A percentile compares a stretch with the other conserved stretches of the same genome.
Conservation (phyloP, 2,329 filamentous ascomycete genomes). For the Ploettnerulaceae sp. region DNA sequence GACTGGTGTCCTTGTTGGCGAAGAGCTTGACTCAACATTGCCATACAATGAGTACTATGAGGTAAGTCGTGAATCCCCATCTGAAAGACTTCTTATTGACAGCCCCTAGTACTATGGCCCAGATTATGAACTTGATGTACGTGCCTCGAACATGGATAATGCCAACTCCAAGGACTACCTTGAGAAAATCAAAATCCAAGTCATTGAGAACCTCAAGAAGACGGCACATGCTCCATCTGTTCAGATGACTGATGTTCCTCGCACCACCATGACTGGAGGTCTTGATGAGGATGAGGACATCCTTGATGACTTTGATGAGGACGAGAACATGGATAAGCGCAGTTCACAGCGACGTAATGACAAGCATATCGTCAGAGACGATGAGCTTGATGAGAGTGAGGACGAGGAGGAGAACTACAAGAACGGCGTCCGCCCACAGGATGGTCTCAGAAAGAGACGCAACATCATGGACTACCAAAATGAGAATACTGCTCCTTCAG, state of each 20-base stretch:
- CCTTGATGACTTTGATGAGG: slow-evolving; percentile 69
- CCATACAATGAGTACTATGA: slow-evolving; percentile 97
- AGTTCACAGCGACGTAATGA: slow-evolving; percentile 81
- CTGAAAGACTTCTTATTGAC: slow-evolving; percentile 9
- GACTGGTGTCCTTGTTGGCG: slow-evolving; percentile 81
- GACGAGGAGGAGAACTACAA: slow-evolving; percentile 74
- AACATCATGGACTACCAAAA: slow-evolving; percentile 60
- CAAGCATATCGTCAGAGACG: slow-evolving; percentile 67
- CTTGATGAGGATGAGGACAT: slow-evolving; percentile 64
- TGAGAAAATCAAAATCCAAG: slow-evolving; percentile 72
- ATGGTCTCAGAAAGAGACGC: slow-evolving; percentile 45
- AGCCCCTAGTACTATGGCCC: slow-evolving; percentile 76
- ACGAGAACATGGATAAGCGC: slow-evolving; percentile 78
- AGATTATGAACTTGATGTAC: slow-evolving; percentile 86
- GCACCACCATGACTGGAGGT: slow-evolving; percentile 56
- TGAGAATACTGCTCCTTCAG: slow-evolving; percentile 43
- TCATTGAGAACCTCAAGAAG: slow-evolving; percentile 82
- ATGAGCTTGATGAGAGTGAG: slow-evolving; percentile 83
- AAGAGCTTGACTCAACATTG: slow-evolving; percentile 74
- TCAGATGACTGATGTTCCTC: slow-evolving; percentile 75
- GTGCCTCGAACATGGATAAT: slow-evolving; percentile 85
- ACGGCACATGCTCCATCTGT: slow-evolving; percentile 84
- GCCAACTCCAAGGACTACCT: slow-evolving; percentile 80
- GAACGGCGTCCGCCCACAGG: slow-evolving; percentile 58
- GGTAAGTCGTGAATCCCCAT: slow-evolving; percentile 49